A percentile compares a stretch with the other conserved stretches of the same genome.
These are phyloP conservation scores for Blastomyces parvus DNA, from an alignment of 2,329 filamentous ascomycete species.

Conservation along the genomic window DNA sequence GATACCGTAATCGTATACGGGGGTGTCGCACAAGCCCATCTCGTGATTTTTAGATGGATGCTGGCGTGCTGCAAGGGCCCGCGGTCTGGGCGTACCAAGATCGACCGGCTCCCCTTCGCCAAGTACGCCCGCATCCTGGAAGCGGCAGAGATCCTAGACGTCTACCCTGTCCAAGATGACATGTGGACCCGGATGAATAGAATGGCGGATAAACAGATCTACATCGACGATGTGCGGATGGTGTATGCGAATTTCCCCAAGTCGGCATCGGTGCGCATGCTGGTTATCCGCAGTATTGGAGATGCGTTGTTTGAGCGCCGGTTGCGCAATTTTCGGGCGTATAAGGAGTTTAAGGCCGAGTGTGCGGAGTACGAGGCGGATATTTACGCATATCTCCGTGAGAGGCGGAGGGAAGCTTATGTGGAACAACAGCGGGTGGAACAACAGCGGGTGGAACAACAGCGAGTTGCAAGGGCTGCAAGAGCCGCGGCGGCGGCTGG, in stretches of 20 bases:
- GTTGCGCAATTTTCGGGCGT: slow-evolving; percentile 12
- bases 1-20: slow-evolving; percentile 13
- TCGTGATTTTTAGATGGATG: slow-evolving; percentile 15
- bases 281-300: slow-evolving; percentile 16
- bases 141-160: slow-evolving; percentile 12
- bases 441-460: slow-evolving; percentile 4
- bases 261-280: slow-evolving; percentile 10
- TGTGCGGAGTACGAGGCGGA: slow-evolving; percentile 15
- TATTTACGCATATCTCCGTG: slow-evolving; percentile 13
- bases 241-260: slow-evolving; percentile 13
- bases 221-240: slow-evolving; percentile 12
- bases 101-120: slow-evolving; percentile 13
- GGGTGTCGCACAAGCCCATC: slow-evolving; percentile 10
- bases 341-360: slow-evolving; percentile 13
- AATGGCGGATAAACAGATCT: slow-evolving; percentile 13
- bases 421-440: slow-evolving; percentile 8
- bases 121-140: slow-evolving; percentile 15
- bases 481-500: background rate
- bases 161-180: slow-evolving; percentile 7
- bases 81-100: background rate
- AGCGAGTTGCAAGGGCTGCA: background rate
- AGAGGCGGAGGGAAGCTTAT: slow-evolving; percentile 4
- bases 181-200: slow-evolving; percentile 15
- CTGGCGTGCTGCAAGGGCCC: slow-evolving; percentile 9
- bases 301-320: slow-evolving; percentile 15